A percentile compares a stretch with the other conserved stretches of the same genome.
Conservation (phyloP, 257 asterid species). For the Datura wrightii region DNA sequence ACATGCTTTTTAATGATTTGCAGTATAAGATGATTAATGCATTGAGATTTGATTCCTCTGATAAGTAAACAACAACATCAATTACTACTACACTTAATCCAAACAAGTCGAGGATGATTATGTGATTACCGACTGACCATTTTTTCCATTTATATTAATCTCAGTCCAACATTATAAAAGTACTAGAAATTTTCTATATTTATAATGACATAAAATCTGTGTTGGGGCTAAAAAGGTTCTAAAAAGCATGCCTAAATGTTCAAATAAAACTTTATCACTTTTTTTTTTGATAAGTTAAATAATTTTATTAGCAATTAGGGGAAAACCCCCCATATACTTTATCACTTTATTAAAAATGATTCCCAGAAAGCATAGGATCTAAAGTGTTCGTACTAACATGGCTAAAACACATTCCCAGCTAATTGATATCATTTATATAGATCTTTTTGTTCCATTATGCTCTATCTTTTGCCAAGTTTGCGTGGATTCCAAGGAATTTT, state of each 20-base stretch:
- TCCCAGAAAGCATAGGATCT: neutral
- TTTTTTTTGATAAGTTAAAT: neutral
- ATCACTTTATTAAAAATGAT: neutral
- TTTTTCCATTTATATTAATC: neutral
- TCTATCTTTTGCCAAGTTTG: neutral
- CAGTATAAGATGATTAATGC: slow-evolving; percentile 34
- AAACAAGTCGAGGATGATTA: neutral
- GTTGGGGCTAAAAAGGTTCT: neutral
- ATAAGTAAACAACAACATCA: slow-evolving; percentile 1
- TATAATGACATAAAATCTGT: neutral
- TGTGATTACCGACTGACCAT: neutral
- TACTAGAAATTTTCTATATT: neutral
- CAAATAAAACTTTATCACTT: neutral
- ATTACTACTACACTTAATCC: neutral
- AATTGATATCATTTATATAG: neutral
- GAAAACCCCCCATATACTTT: neutral
- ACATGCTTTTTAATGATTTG: slow-evolving; percentile 25
- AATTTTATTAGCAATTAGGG: slow-evolving; percentile 16
- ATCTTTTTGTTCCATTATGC: neutral
- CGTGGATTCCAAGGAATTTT: neutral
- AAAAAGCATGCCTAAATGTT: slow-evolving; percentile 6
- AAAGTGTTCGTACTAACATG: neutral
- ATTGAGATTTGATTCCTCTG: neutral
- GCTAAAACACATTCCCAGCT: no score
- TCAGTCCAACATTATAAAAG: neutral